Conservation (phyloP, 2,329 filamentous ascomycete genomes). For the Ascochyta lentis region DNA sequence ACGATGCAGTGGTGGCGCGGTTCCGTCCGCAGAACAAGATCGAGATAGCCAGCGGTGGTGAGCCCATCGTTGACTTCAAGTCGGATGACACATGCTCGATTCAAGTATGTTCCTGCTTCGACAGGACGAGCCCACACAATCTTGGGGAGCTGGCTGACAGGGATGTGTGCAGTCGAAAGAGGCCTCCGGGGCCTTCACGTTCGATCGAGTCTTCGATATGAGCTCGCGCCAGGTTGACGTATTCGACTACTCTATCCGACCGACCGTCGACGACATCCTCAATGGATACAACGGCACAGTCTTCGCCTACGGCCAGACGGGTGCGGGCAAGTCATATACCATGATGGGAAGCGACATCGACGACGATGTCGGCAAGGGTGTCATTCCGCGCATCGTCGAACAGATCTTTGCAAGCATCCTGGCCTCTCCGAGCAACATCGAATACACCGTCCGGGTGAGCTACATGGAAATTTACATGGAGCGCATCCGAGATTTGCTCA, state of each 20-base stretch:
- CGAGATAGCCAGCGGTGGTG: constrained; percentile 87
- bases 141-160: constrained; percentile 18
- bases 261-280: constrained; percentile 96
- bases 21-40: constrained; percentile 97
- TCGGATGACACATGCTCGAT: constrained; percentile 87
- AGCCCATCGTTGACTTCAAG: constrained; percentile 89
- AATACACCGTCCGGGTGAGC: constrained; percentile 97
- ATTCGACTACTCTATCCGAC: constrained; percentile 96
- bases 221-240: constrained; percentile 87
- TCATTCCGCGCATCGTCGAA: constrained; percentile 95
- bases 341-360: constrained; percentile 99
- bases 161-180: constrained; percentile 72
- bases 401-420: constrained; percentile 97
- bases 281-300: constrained; percentile 99
- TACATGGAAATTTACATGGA: constrained; percentile 99
- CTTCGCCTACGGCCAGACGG: constrained; percentile 97
- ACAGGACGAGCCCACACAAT: background rate
- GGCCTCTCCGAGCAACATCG: constrained; percentile 88
- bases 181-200: constrained; percentile 82
- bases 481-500: constrained; percentile 89
- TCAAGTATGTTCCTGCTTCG: constrained; percentile 65
- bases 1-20: constrained; percentile 80
- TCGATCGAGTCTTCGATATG: constrained; percentile 98
- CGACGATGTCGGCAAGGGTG: constrained; percentile 84
- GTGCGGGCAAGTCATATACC: constrained; percentile 97